Base-by-base conservation (phyloP, 768 basidiomycete species). In the Termitomyces heimii region DNA sequence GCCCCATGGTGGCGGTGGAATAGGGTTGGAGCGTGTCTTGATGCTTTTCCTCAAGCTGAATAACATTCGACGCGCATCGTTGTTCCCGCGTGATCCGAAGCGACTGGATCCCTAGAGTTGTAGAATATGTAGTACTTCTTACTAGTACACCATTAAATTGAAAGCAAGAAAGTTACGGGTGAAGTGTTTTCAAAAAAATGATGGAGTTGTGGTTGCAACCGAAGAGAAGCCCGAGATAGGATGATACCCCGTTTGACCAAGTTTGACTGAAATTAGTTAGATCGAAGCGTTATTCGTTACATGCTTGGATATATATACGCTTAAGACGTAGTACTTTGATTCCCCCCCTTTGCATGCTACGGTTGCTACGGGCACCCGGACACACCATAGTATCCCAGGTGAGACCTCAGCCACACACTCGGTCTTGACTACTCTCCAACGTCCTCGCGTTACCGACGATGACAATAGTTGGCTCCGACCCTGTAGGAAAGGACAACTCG, bases 71-170 rank as follows among this genome's bases (percentile, higher is more conserved):
- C 78, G 93, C 50, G 94, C 93, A 26, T 90, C 90, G 26, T 68
- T 98, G 67, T 98, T 98, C 86, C 97, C 97, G 14, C 83, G 97
- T 66, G 97, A 98, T 75, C 97, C 97, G 56, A 96, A 94, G 77
- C 81, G 96, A 56, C 77, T 98, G 63, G 90, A 92, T 63, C 95
- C 95, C 43, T 98, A 72, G 75, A 63, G 18, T 94, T 95, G 39
- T 96, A 73, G 75, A 62, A 51, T 16, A 26, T 10, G 1, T 35
- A 16, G 42, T 46, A 58, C 64, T 59, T 60, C n/a, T 5, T 24
- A 28, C 9, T 12, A 28, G 26, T 51, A 18, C 18, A 48, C 28
- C 37, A 12, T n/a, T 39, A 34, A 51, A 32, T 56, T 26, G 40
- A 34, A 31, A 42, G 14, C 46, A 18, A 47, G 45, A 16, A 18